Percentiles rank a stretch among this genome's conserved stretches.
These are phyloP conservation scores for Jatropha podagrica DNA, from an alignment of 441 rosid genomes.

Conservation along the genomic window DNA sequence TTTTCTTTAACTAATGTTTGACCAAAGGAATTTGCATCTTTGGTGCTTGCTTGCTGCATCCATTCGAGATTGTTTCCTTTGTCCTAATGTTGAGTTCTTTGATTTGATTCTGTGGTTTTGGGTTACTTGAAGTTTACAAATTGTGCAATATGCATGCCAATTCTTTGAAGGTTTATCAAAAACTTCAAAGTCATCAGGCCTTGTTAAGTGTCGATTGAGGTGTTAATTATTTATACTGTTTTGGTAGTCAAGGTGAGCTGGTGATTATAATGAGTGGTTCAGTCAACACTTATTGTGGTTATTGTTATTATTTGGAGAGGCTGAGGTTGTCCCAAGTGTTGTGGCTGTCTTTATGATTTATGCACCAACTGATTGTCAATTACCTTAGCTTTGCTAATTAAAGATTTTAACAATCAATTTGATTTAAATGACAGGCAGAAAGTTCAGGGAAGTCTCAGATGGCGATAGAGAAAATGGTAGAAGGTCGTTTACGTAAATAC, in stretches of 20 bases:
- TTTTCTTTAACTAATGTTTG: not conserved
- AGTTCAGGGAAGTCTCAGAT: conserved; percentile 74
- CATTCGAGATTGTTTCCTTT: not conserved
- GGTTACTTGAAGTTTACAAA: not conserved
- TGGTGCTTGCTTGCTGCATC: not conserved
- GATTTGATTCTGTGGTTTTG: not conserved
- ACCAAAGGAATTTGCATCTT: not conserved
- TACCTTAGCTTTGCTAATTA: conserved; percentile 4
- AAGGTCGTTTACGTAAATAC: conserved; percentile 90
- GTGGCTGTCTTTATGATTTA: not conserved
- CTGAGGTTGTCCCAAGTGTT: not conserved
- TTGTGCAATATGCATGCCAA: not conserved
- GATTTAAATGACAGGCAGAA: conserved; percentile 69
- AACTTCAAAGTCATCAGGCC: not conserved
- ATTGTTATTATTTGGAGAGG: not conserved
- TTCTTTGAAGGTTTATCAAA: not conserved
- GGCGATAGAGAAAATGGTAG: conserved; percentile 92
- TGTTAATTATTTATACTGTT: not conserved
- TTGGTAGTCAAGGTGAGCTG: not conserved
- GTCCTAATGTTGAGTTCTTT: not conserved
- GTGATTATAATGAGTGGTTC: not conserved
- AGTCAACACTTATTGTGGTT: too few relatives aligned
- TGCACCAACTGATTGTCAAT: not conserved
- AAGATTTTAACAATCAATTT: not conserved
- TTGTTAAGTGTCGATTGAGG: not conserved